Conservation (phyloP, 257 asterid species). For the Solanum chaucha region DNA sequence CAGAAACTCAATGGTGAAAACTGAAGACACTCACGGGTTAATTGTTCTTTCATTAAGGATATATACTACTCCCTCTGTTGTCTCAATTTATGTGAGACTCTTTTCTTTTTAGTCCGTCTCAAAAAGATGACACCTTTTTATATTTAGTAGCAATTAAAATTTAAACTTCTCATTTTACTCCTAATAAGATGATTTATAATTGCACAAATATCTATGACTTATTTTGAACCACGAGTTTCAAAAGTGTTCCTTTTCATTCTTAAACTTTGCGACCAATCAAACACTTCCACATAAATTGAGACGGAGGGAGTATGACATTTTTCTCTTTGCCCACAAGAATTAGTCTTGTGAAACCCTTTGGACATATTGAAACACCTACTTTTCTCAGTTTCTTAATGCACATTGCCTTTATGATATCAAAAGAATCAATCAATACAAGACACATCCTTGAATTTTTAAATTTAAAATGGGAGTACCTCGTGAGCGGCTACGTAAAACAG, state of each 20-base stretch:
- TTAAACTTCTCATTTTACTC: not conserved
- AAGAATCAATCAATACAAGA: not conserved
- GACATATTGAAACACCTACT: not conserved
- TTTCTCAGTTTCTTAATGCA: not conserved
- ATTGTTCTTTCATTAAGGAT: not conserved
- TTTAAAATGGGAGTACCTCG: constrained; percentile 27
- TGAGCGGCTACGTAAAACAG: constrained; percentile 29
- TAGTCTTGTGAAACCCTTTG: not conserved
- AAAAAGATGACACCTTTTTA: not conserved
- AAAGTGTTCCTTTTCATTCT: not conserved
- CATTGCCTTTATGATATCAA: not conserved
- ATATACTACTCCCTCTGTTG: not conserved
- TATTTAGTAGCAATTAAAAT: not conserved
- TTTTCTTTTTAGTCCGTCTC: not conserved
- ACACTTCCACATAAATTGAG: not conserved
- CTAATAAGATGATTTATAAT: not conserved
- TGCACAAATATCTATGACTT: not conserved
- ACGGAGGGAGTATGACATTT: not conserved
- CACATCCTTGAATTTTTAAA: not conserved
- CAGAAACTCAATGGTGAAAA: not conserved
- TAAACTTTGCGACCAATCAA: not conserved
- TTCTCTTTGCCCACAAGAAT: not conserved
- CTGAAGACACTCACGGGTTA: not conserved
- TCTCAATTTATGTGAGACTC: not conserved
- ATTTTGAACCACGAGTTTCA: not conserved